These are phyloP conservation scores for Draba incana DNA, from an alignment of 345 rosid genomes.

Conservation along the genomic window DNA sequence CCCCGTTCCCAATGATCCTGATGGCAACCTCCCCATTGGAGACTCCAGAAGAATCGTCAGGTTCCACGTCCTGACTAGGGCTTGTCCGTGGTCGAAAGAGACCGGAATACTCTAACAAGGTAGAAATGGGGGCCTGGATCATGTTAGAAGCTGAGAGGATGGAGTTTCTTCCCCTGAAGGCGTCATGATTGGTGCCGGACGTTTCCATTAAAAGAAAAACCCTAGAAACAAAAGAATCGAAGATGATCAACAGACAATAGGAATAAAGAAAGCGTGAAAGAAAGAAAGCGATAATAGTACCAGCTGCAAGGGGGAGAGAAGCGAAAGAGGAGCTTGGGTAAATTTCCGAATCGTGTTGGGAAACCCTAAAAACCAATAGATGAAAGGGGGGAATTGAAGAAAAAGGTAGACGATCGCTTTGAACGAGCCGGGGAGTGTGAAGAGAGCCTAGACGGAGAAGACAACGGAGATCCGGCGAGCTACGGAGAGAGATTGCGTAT, in stretches of 20 bases:
- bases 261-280: background rate
- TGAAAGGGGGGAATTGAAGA: background rate
- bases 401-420: conserved; percentile 9
- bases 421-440: conserved; percentile 15
- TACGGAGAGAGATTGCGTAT: conserved; percentile 7
- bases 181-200: conserved; percentile 63
- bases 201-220: conserved; percentile 82
- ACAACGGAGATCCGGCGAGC: conserved; percentile 39
- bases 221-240: conserved; percentile 41
- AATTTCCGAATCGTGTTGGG: conserved; percentile 18
- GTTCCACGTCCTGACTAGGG: conserved; percentile 61
- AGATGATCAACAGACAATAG: conserved; percentile 1
- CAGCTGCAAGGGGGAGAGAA: conserved; percentile 15
- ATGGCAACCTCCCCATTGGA: conserved; percentile 87
- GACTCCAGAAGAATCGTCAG: conserved; percentile 54
- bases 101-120: conserved; percentile 93
- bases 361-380: conserved; percentile 30
- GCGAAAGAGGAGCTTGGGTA: background rate
- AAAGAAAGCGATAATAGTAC: background rate
- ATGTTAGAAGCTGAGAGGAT: conserved; percentile 77
- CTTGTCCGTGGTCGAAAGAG: conserved; percentile 61
- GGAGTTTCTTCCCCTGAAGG: conserved; percentile 68
- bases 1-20: conserved; percentile 87
- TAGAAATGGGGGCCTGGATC: conserved; percentile 85
- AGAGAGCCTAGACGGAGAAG: conserved; percentile 19